These are phyloP conservation scores for Fonsecaea erecta DNA, from an alignment of 2,329 filamentous ascomycete genomes.

Conservation along the genomic window DNA sequence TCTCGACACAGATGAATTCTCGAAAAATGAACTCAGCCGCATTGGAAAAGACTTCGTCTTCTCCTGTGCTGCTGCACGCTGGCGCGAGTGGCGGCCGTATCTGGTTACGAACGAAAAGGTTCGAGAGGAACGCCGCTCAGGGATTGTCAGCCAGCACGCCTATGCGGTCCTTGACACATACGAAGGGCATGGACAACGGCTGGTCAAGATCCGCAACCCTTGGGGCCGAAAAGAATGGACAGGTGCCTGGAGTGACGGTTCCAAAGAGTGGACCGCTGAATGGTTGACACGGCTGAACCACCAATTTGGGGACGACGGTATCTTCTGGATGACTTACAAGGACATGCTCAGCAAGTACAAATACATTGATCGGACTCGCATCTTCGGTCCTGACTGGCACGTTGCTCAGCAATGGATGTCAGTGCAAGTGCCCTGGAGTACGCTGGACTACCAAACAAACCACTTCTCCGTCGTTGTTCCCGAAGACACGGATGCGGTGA, in stretches of 20 bases:
- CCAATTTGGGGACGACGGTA: conserved; percentile 75
- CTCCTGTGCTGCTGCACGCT: conserved; percentile 53
- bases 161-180: conserved; percentile 64
- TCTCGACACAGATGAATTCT: conserved; percentile 75
- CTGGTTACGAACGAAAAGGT: conserved; percentile 32
- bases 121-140: conserved; percentile 47
- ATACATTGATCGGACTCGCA: conserved; percentile 64
- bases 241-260: conserved; percentile 80
- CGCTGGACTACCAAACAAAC: conserved; percentile 62
- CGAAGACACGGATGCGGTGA: conserved; percentile 59
- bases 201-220: conserved; percentile 69
- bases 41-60: conserved; percentile 76
- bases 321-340: conserved; percentile 66
- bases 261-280: conserved; percentile 81
- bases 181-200: conserved; percentile 65
- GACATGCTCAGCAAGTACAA: conserved; percentile 65
- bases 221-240: conserved; percentile 84
- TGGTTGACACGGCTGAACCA: conserved; percentile 75
- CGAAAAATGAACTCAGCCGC: conserved; percentile 77
- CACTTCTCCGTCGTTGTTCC: conserved; percentile 62
- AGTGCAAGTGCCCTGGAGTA: conserved; percentile 64
- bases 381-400: conserved; percentile 66
- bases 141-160: conserved; percentile 57
- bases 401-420: conserved; percentile 67
- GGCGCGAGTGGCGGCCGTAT: conserved; percentile 36